These are phyloP conservation scores for Trichomonas tenax DNA, from an alignment of 208 protist species.

Conservation along the genomic window DNA sequence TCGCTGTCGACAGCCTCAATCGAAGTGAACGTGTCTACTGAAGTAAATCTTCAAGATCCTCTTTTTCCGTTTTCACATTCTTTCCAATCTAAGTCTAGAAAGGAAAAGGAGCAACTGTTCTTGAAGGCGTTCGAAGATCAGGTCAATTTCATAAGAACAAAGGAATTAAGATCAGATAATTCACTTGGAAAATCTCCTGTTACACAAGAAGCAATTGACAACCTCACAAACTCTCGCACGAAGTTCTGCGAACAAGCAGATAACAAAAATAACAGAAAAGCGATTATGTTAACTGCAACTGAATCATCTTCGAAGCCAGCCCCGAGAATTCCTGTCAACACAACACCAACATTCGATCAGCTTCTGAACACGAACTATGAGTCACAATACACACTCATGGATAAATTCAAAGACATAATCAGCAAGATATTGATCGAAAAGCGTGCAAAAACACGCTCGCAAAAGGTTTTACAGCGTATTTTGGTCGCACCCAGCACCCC, in stretches of 20 bases:
- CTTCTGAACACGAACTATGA: not conserved
- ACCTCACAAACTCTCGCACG: not conserved
- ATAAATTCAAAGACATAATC: not conserved
- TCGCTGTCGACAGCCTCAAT: not conserved
- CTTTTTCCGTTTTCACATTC: not conserved
- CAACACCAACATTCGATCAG: not conserved
- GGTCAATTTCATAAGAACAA: not conserved
- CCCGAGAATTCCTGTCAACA: not conserved
- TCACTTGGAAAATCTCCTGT: not conserved
- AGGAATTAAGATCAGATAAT: not conserved
- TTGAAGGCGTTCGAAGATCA: not conserved
- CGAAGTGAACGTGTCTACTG: not conserved
- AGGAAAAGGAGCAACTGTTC: not conserved
- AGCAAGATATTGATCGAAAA: not conserved
- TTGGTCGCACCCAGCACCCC: not conserved
- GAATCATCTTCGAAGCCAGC: not conserved
- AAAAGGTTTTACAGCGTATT: not conserved
- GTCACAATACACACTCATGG: not conserved
- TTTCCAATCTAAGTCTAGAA: not conserved
- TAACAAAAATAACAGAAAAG: not conserved
- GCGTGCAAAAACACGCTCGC: not conserved
- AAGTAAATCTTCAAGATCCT: not conserved
- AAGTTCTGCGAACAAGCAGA: not conserved
- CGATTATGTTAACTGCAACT: not conserved
- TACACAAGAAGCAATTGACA: not conserved